These are phyloP conservation scores for Hypomontagnella monticulosa DNA, from an alignment of 495 filamentous ascomycete species.

Conservation along the genomic window DNA sequence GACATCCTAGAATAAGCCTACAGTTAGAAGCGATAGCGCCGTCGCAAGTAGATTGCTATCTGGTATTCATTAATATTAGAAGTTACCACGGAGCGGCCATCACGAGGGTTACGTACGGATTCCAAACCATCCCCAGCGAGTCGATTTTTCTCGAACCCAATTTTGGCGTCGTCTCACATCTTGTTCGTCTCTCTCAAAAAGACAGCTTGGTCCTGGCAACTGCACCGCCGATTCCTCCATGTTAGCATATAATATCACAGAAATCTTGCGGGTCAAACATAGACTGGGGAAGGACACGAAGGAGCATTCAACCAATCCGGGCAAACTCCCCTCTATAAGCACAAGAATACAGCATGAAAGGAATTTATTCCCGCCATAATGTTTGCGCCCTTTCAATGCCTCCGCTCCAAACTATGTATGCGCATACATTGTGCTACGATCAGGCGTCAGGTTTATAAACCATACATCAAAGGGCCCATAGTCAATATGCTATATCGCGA, in stretches of 20 bases:
- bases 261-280: neutral
- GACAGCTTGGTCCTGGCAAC: neutral
- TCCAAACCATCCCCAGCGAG: no score
- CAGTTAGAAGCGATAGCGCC: neutral
- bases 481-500: no score
- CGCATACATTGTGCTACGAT: no score
- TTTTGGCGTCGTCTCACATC: neutral
- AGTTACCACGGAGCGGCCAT: no score
- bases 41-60: neutral
- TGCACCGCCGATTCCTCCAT: neutral
- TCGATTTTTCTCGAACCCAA: neutral
- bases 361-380: no score
- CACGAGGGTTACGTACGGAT: no score
- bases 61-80: no score
- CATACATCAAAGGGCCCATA: no score
- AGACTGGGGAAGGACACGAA: neutral
- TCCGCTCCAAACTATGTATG: no score
- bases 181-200: neutral
- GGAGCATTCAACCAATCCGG: neutral
- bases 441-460: no score
- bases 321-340: neutral
- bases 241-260: neutral
- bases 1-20: neutral
- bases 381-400: no score
- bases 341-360: no score